Base-by-base conservation (phyloP, 257 asterid genomes). In the Haberlea rhodopensis region DNA sequence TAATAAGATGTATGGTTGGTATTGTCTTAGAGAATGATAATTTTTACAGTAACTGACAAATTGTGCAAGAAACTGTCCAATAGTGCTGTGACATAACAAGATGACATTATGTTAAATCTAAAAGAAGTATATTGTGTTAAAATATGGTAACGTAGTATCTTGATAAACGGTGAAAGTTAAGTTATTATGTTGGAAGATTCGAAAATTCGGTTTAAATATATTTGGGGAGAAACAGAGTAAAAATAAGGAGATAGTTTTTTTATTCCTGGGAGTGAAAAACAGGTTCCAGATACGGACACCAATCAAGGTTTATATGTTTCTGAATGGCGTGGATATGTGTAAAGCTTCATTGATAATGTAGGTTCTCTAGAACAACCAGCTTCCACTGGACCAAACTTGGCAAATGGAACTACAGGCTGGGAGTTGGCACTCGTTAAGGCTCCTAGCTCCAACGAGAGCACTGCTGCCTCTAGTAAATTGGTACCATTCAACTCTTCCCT, bases 341-440 rank as follows among this genome's bases (percentile, higher is more conserved):
- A 53, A 26, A 29, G 3, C 23, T 2, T 68, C 8, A 10, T 22
- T 22, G 46, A 25, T 71, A 4, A 56, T 72, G 28, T 60, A 79
- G 87, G 75, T 49, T 73, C 54, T 64, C 66, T 82, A 29, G 81
- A 82, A 71, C 95, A 85, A 79, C 82, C 90, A 5, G 79, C 73
- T 54, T 76, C 88, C 19, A 34, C 81, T 21, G 81, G 76, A 56
- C 79, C 76, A 40, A 72, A 68, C 83, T 70, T 80, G 66, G 66
- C 77, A 5, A 86, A 86, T 26, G 97, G 96, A 69, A 51, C 82
- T 13, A 61, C 87, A 1, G 95, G 99, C 78, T 94, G 99, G 99
- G 99, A 94, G 71, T 71, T 94, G 59, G 96, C 99, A 7, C 95
- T 90, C 22, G 96, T 90, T 23, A 78, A 89, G 3, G 88, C 95